Conservation (phyloP, 169 alveolate species). For the Perkinsus marinus region DNA sequence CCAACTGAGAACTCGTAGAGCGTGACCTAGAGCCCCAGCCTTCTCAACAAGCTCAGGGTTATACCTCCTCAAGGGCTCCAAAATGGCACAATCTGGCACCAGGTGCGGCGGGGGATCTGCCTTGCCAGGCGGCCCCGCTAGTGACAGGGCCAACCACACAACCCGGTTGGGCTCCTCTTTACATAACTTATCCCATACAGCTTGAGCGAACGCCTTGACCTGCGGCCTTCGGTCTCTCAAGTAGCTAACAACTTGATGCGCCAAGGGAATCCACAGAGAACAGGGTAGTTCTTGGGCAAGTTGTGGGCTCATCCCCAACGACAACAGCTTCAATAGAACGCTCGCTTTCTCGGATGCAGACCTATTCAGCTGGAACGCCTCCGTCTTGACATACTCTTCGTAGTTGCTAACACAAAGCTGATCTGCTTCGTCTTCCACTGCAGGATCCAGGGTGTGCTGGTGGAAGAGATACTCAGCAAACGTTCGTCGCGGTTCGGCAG, state of each 20-base stretch:
- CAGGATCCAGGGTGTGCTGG: not conserved
- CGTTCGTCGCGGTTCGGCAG: not conserved
- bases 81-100: not conserved
- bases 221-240: not conserved
- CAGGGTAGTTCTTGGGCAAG: not conserved
- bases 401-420: not conserved
- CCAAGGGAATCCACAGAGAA: not conserved
- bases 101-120: not conserved
- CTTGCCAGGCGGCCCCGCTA: not conserved
- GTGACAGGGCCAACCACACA: not conserved
- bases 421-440: not conserved
- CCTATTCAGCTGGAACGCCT: not conserved
- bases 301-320: not conserved
- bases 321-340: not conserved
- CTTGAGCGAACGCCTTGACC: not conserved
- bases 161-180: not conserved
- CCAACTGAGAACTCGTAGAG: not conserved
- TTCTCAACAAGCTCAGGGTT: not conserved
- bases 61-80: not conserved
- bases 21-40: not conserved
- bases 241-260: not conserved
- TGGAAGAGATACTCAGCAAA: not conserved
- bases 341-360: not conserved
- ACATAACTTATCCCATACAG: not conserved
- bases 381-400: not conserved